Evolutionary conservation across 306 rosid species (phyloP).

Genomic region (Inga oerstediana): DNA sequence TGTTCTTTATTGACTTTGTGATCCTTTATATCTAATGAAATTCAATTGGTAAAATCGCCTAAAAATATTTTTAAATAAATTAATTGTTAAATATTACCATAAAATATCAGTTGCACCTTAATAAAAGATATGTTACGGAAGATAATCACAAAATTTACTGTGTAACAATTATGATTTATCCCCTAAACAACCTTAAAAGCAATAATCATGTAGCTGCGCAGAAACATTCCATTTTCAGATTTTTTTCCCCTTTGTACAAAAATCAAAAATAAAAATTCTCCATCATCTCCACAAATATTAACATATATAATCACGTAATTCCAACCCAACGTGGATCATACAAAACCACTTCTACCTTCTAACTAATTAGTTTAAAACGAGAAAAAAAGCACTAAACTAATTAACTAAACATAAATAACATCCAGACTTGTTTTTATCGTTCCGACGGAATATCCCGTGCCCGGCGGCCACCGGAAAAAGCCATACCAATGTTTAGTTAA

Average conservation of each 20-base stretch:
- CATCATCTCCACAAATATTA: conserved; percentile 6
- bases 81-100: no score
- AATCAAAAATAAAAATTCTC: conserved; percentile 21
- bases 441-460: conserved; percentile 38
- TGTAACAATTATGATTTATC: no score
- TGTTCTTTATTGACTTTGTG: no score
- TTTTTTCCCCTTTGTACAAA: conserved; percentile 38
- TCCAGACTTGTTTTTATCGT: conserved; percentile 13
- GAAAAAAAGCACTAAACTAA: background rate
- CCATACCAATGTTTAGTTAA: background rate
- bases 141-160: no score
- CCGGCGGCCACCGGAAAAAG: conserved; percentile 15
- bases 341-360: conserved; percentile 14
- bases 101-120: no score
- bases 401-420: background rate
- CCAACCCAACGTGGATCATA: background rate
- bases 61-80: no score
- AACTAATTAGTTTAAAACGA: background rate
- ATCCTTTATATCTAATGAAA: no score
- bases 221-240: conserved; percentile 8
- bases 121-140: no score
- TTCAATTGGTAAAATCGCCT: no score
- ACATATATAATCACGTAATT: conserved; percentile 31
- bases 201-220: background rate
- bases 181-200: no score